phyloP scores from a whole-genome alignment of 192 early-diverging fungal species.

The Backusella sp. region DNA sequence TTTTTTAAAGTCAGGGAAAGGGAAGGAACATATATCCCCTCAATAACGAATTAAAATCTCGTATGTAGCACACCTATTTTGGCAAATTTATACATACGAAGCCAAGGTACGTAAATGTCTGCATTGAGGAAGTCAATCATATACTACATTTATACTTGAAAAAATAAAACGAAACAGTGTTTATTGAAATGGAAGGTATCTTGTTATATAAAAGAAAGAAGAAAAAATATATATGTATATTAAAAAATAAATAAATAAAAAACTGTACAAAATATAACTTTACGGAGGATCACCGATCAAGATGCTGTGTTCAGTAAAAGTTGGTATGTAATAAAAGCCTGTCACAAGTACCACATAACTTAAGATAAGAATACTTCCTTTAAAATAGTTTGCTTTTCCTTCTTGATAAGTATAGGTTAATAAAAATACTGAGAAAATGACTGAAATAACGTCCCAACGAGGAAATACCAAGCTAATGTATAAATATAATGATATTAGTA shows the following conservation, averaged over 20 bases:
- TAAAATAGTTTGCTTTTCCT: slow-evolving; percentile 97
- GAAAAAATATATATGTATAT: background rate
- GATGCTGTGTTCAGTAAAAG: slow-evolving; percentile 18
- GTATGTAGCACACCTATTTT: background rate
- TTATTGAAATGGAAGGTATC: background rate
- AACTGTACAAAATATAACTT: background rate
- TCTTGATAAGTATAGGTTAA: slow-evolving; percentile 93
- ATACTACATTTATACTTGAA: too few relatives aligned
- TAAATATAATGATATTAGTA: background rate
- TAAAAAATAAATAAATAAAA: background rate
- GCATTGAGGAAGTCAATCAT: background rate
- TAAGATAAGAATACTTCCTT: slow-evolving; percentile 87
- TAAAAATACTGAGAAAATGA: slow-evolving; percentile 58
- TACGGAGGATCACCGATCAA: slow-evolving; percentile 9
- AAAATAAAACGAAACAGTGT: background rate
- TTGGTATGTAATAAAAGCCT: slow-evolving; percentile 77
- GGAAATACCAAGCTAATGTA: slow-evolving; percentile 35
- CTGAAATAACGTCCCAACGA: slow-evolving; percentile 41
- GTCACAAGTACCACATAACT: slow-evolving; percentile 82
- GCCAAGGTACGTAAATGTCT: background rate
- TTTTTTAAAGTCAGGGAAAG: background rate
- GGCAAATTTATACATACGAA: background rate
- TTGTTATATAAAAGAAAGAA: background rate
- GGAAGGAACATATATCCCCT: too few relatives aligned
- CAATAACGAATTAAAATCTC: too few relatives aligned